These are phyloP conservation scores for Leccinum subgranulosum DNA, from an alignment of 768 basidiomycete species.

Conservation along the genomic window DNA sequence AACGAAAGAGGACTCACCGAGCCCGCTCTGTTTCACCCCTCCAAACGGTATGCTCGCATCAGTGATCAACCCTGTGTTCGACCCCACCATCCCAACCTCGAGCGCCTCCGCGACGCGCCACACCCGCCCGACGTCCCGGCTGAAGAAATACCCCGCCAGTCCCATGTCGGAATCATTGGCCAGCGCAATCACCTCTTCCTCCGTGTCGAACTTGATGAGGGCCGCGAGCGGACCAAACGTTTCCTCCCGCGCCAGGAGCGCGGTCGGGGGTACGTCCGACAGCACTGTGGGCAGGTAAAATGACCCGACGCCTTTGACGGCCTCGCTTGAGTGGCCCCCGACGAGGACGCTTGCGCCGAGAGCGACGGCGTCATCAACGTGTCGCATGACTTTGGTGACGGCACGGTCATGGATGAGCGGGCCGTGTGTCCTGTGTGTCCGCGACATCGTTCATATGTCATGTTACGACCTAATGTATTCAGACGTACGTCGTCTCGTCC, in stretches of 20 bases:
- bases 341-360: constrained; percentile 86
- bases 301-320: constrained; percentile 32
- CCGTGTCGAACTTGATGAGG: constrained; percentile 86
- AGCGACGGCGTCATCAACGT: constrained; percentile 84
- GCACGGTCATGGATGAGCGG: constrained; percentile 90
- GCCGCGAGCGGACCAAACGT: constrained; percentile 94
- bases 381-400: constrained; percentile 77
- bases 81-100: constrained; percentile 91
- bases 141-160: constrained; percentile 93
- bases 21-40: constrained; percentile 87
- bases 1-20: constrained; percentile 37
- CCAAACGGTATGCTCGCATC: constrained; percentile 85
- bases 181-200: constrained; percentile 84
- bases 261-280: constrained; percentile 70
- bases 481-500: constrained; percentile 64
- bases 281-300: constrained; percentile 92
- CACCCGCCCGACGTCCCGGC: constrained; percentile 78
- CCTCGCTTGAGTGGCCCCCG: constrained; percentile 74
- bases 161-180: constrained; percentile 86
- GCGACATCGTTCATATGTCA: neutral
- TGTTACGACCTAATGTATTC: neutral
- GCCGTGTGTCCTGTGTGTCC: constrained; percentile 72
- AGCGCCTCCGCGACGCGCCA: constrained; percentile 95
- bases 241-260: constrained; percentile 75
- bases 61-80: constrained; percentile 78